phyloP scores from a whole-genome alignment of 371 early-diverging fungal species.

The Nematocida homosporus region DNA sequence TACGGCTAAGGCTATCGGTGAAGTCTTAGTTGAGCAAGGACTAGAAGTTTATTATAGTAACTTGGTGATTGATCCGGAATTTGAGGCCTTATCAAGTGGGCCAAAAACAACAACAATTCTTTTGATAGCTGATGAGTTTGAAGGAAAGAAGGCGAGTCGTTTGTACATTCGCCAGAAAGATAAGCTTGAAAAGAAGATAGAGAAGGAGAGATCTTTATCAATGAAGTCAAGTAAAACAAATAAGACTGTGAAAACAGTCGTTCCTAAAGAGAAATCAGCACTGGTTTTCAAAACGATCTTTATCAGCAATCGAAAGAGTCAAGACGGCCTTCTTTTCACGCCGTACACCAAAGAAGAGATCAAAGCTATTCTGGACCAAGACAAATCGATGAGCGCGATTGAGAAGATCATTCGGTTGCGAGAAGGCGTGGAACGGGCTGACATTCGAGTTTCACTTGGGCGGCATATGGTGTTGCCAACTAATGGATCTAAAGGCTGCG shows the following conservation, averaged over 20 bases:
- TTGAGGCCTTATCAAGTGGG: neutral
- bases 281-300: constrained; percentile 16
- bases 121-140: constrained; percentile 48
- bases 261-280: constrained; percentile 6
- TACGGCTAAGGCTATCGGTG: constrained; percentile 5
- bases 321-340: constrained; percentile 39
- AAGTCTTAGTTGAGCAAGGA: neutral
- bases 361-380: constrained; percentile 8
- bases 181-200: constrained; percentile 10
- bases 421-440: constrained; percentile 21
- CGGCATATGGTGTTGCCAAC: neutral
- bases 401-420: neutral
- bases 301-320: constrained; percentile 37
- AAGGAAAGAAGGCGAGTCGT: constrained; percentile 19
- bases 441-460: constrained; percentile 12
- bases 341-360: constrained; percentile 43
- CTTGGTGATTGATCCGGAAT: constrained; percentile 41
- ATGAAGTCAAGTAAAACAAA: too few species aligned
- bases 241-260: too few species aligned
- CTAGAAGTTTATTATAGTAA: constrained; percentile 38
- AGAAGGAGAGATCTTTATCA: too few species aligned
- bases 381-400: neutral
- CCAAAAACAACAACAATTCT: neutral
- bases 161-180: constrained; percentile 25
- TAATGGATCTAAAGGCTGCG: neutral